Conservation (phyloP, 208 protist genomes). For the Lotmaria passim region DNA sequence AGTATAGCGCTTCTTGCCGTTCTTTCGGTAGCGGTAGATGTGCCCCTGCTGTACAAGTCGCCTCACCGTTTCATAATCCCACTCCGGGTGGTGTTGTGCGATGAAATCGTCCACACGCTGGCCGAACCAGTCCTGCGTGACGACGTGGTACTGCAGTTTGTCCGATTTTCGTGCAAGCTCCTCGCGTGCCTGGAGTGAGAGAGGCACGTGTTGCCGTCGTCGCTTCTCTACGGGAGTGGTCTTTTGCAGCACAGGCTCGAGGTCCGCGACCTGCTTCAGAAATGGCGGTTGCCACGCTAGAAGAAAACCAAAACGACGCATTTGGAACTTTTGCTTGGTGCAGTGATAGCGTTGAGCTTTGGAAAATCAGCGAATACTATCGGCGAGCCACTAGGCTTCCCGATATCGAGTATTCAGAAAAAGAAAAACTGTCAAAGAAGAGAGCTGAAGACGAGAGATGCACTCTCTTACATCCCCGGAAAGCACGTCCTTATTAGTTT, state of each 20-base stretch:
- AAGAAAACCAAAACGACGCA: slow-evolving; percentile 29
- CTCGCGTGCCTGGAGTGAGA: slow-evolving; percentile 79
- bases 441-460: too few relatives aligned
- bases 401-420: too few relatives aligned
- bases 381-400: too few relatives aligned
- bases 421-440: too few relatives aligned
- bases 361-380: too few relatives aligned
- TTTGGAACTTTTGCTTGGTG: slow-evolving; percentile 3
- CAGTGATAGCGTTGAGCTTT: too few relatives aligned
- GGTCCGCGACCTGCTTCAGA: slow-evolving; percentile 46
- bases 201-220: slow-evolving; percentile 56
- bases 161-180: slow-evolving; percentile 54
- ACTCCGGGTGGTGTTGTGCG: slow-evolving; percentile 84
- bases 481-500: too few relatives aligned
- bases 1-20: slow-evolving; percentile 87
- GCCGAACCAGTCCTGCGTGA: slow-evolving; percentile 89
- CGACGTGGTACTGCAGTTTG: slow-evolving; percentile 83
- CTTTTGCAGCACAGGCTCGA: slow-evolving; percentile 21
- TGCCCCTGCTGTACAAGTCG: slow-evolving; percentile 85
- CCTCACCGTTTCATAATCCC: slow-evolving; percentile 83
- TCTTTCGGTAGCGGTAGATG: slow-evolving; percentile 89
- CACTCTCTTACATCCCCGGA: too few relatives aligned
- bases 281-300: slow-evolving; percentile 49
- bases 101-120: slow-evolving; percentile 88
- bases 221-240: slow-evolving; percentile 49